A percentile compares a stretch with the other conserved stretches of the same genome.
Conservation (phyloP, 768 basidiomycete genomes). For the Agrocybe pediades region DNA sequence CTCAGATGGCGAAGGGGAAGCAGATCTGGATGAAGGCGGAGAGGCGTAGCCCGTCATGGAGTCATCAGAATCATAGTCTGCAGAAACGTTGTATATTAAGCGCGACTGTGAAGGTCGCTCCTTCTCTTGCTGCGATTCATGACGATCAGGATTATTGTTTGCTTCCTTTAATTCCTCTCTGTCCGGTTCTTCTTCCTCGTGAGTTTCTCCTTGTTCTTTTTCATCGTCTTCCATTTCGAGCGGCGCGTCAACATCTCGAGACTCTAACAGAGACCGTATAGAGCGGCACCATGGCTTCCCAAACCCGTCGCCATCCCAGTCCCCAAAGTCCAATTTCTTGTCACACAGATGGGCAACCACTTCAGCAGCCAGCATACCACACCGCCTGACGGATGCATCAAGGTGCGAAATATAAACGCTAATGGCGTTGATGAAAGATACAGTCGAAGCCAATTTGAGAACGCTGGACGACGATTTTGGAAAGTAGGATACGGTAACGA, state of each 20-base stretch:
- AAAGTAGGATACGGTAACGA: constrained; percentile 66
- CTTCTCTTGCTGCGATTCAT: not conserved
- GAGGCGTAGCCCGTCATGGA: constrained; percentile 84
- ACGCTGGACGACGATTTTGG: constrained; percentile 49
- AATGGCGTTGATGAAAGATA: constrained; percentile 68
- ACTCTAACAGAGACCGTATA: constrained; percentile 53
- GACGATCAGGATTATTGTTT: constrained; percentile 1
- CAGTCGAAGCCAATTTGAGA: constrained; percentile 49
- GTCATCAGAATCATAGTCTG: constrained; percentile 75
- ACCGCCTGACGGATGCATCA: constrained; percentile 74
- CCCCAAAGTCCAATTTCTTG: constrained; percentile 75
- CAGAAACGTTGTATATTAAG: constrained; percentile 17
- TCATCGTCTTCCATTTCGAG: constrained; percentile 11
- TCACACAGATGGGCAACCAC: constrained; percentile 62
- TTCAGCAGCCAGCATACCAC: constrained; percentile 94
- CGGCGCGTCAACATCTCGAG: constrained; percentile 54
- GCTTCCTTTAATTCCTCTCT: constrained; percentile 11
- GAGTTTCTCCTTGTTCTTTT: not conserved
- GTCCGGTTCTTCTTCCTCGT: not conserved
- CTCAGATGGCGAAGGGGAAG: constrained; percentile 81
- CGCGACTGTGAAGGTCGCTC: constrained; percentile 19
- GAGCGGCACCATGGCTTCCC: constrained; percentile 66
- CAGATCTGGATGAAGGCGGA: constrained; percentile 54
- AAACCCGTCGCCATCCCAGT: constrained; percentile 79
- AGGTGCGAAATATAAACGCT: constrained; percentile 77